Base-by-base conservation (phyloP, 768 basidiomycete species). In the Rhizopogon salebrosus region DNA sequence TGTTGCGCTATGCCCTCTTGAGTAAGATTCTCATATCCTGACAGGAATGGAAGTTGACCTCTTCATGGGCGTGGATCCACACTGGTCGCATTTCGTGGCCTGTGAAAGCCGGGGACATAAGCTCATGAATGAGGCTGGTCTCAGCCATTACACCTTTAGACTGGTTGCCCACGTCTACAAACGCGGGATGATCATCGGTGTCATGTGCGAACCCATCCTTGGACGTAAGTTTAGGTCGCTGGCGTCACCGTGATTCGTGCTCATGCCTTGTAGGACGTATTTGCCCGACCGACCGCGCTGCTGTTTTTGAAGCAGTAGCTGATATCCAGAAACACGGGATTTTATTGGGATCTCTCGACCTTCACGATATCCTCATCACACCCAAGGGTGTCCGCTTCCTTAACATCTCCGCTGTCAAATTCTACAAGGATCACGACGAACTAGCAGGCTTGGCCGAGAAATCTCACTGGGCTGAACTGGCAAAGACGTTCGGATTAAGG, bases 241-340 rank as follows among this genome's bases (percentile, higher is more conserved):
- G 24, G n/a, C 8, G n/a, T 20, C 37, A 27, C 16, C 4, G 26
- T 51, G 3, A 13, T 48, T 45, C 27, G 24, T 6, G 20, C 58
- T 63, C 27, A 65, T 52, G 26, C 6, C 1, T 8, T 48, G 18
- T 34, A 70, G 67, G 64, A 20, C 42, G 42, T 1, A 37, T 64
- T 34, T 60, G 61, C 20, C 45, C 36, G 6, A 54, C 58, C 7
- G 70, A 71, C 54, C 64, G 64, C 26, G 41, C 54, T 20, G 64
- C 58, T 22, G 64, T 69, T 40, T 66, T 55, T 20, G 61, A 64
- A 26, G 68, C 68, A 7, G n/a, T 70, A 16, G 60, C 64, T 3
- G 64, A 70, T 22, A 61, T 69, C n/a, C 68, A 64, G 50, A 61
- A 40, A 34, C 67, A 67, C 16, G 68, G 68, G 27, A 29, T 69